A percentile compares a stretch with the other conserved stretches of the same genome.
phyloP scores from a whole-genome alignment of 2,329 filamentous ascomycete species.

The Sporothrix variecibatus region DNA sequence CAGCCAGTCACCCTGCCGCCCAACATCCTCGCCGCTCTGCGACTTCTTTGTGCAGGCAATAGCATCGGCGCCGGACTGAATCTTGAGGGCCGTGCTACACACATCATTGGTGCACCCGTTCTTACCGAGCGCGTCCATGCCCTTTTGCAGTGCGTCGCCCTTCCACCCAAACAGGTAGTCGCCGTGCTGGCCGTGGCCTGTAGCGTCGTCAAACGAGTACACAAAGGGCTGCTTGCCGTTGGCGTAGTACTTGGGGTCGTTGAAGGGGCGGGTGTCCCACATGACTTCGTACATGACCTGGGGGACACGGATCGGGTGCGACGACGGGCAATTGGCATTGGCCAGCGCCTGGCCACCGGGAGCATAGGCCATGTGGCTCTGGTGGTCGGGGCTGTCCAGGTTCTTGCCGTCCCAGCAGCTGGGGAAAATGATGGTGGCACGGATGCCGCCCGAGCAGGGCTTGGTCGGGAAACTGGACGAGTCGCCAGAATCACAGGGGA shows the following conservation, averaged over 20 bases:
- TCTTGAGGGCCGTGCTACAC: constrained; percentile 45
- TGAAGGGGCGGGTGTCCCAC: constrained; percentile 48
- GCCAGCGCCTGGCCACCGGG: constrained; percentile 47
- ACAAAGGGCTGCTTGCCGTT: constrained; percentile 47
- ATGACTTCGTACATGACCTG: constrained; percentile 53
- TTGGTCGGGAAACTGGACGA: constrained; percentile 51
- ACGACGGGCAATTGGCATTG: constrained; percentile 49
- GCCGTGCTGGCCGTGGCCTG: constrained; percentile 51
- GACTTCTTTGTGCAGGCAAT: constrained; percentile 25
- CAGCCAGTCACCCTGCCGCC: constrained; percentile 13
- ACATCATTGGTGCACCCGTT: constrained; percentile 48
- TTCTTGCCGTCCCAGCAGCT: constrained; percentile 58
- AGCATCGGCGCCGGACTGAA: constrained; percentile 45
- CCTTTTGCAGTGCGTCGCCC: constrained; percentile 50
- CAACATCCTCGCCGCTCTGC: constrained; percentile 24
- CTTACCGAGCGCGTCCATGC: constrained; percentile 44
- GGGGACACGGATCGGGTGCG: constrained; percentile 49
- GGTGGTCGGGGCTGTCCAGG: constrained; percentile 50
- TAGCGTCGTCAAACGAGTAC: constrained; percentile 47
- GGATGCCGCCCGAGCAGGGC: constrained; percentile 38
- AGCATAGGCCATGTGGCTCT: constrained; percentile 49
- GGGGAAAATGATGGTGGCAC: constrained; percentile 49
- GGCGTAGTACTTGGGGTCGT: constrained; percentile 46
- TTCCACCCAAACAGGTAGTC: constrained; percentile 57
- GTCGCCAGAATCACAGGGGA: constrained; percentile 53